These are phyloP conservation scores for Irpex sp. DNA, from an alignment of 1,284 basidiomycete species.

Conservation along the genomic window DNA sequence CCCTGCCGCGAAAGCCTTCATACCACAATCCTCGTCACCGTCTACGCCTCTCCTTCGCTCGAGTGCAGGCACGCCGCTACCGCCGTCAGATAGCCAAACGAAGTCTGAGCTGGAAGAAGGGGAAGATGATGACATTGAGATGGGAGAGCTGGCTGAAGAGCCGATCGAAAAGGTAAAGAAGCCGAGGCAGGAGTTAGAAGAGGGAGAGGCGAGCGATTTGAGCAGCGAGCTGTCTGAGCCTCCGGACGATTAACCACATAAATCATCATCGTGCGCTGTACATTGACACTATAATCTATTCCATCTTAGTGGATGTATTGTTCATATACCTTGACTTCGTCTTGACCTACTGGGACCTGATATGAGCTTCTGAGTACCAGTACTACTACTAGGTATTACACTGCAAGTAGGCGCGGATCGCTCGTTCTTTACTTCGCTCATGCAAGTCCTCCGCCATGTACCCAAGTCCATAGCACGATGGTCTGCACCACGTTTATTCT, in stretches of 20 bases:
- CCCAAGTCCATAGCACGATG: background rate
- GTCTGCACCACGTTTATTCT: background rate
- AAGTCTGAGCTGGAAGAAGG: constrained; percentile 30
- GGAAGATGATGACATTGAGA: constrained; percentile 63
- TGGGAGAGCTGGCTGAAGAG: constrained; percentile 80
- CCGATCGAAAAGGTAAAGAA: constrained; percentile 46
- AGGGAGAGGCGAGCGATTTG: constrained; percentile 74
- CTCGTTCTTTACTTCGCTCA: background rate
- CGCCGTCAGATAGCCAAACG: constrained; percentile 22
- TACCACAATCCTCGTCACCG: constrained; percentile 25
- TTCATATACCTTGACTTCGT: no score
- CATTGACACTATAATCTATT: no score
- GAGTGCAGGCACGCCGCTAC: constrained; percentile 20
- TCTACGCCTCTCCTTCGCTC: constrained; percentile 16
- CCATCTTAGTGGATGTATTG: no score
- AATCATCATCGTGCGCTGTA: no score
- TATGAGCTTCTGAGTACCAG: no score
- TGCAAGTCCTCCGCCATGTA: constrained; percentile 1
- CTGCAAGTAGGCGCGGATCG: background rate
- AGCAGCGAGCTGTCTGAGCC: constrained; percentile 74
- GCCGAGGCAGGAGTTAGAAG: constrained; percentile 68
- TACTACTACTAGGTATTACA: background rate
- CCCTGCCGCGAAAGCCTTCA: constrained; percentile 31
- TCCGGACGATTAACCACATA: constrained; percentile 45
- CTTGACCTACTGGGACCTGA: no score